phyloP scores from a whole-genome alignment of 1,284 basidiomycete genomes.

The Schizopora paradoxa region DNA sequence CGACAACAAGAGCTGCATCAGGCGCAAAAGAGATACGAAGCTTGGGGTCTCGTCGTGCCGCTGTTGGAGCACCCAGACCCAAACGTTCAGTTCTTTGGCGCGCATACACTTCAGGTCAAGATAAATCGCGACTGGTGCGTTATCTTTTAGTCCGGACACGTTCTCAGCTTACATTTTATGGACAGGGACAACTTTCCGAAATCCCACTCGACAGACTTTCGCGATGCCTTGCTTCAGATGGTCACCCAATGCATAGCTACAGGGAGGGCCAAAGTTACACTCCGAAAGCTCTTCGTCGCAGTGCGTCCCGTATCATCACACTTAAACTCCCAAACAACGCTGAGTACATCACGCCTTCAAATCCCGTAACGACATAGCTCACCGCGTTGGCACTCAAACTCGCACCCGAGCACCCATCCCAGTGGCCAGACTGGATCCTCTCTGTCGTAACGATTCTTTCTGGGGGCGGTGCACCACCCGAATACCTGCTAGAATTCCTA shows the following conservation, averaged over 20 bases:
- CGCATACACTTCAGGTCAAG: constrained; percentile 88
- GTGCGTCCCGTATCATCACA: constrained; percentile 45
- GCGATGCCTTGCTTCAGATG: constrained; percentile 59
- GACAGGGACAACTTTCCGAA: constrained; percentile 59
- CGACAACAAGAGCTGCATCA: constrained; percentile 70
- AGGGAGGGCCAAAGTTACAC: constrained; percentile 59
- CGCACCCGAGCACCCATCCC: constrained; percentile 46
- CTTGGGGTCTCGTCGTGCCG: constrained; percentile 76
- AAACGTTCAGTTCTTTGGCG: constrained; percentile 88
- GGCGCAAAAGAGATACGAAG: constrained; percentile 64
- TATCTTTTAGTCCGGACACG: constrained; percentile 1
- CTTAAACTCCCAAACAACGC: constrained; percentile 10
- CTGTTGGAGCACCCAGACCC: constrained; percentile 64
- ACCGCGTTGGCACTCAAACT: constrained; percentile 74
- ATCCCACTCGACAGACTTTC: constrained; percentile 46
- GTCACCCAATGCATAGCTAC: constrained; percentile 52
- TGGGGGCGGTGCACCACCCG: constrained; percentile 45
- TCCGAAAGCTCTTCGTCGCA: constrained; percentile 82
- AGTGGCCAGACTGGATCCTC: constrained; percentile 72
- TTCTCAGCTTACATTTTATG: not conserved
- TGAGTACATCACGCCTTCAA: not conserved
- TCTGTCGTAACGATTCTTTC: constrained; percentile 55
- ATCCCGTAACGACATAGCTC: constrained; percentile 38
- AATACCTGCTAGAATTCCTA: constrained; percentile 70
- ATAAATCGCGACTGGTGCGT: constrained; percentile 83